Evolutionary conservation across 345 rosid genomes (phyloP), one percentile per base, ranked within the genome.

Genomic region (Dimocarpus longan): DNA sequence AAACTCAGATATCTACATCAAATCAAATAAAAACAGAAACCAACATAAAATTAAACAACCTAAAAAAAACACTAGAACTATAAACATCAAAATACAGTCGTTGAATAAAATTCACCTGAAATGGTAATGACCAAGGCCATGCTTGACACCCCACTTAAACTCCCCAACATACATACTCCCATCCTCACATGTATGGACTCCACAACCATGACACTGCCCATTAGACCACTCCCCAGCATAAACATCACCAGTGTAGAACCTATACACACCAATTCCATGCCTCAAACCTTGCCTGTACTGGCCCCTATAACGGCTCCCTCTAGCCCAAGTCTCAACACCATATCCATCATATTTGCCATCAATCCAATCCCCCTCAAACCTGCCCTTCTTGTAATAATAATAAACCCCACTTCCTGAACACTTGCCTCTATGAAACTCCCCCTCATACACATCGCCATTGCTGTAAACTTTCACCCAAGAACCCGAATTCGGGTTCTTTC

Each of bases 121-220:
- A 85, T 93, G 92, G 89, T 91, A 91, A 72, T 82, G 88, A 43
- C 98, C 98, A 74, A 91, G 90, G 19, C 98, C 98, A 80, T 93
- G 98, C 86, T 93, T 93, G 66, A 93, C 91, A 69, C 98, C 98
- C 95, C 94, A 89, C 87, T 91, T 93, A 87, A 93, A 93, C 86
- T 91, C 92, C 39, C 97, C 97, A 66, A 84, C 88, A 82, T 89
- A 93, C 56, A 82, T 80, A 76, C 98, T 93, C 60, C 94, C 98
- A 79, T 93, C 98, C 80, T 85, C 90, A 80, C 96, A 91, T 70
- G 91, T 89, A 72, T 91, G 93, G 44, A 87, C 91, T 73, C 98
- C 98, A 84, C 87, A 86, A 3, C 98, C 98, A 79, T 93, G 98
- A 40, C 93, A 88, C 86, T 91, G 98, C 64, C 98, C 98, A 82